Evolutionary conservation across 345 rosid genomes (phyloP), one percentile per base, ranked within the genome.

Genomic region (Combretum micranthum): DNA sequence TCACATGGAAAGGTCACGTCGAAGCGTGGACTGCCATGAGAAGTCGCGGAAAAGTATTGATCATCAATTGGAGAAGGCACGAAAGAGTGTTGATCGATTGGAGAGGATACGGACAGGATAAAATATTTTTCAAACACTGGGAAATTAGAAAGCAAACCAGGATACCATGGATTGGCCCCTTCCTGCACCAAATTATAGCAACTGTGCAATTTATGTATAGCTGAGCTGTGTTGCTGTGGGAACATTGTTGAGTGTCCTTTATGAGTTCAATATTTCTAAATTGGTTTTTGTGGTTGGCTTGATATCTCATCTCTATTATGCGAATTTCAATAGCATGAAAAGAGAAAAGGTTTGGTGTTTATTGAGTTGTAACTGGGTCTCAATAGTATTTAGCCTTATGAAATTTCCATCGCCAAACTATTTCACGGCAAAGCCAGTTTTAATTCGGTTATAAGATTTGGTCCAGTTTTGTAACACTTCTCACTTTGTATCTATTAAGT

Each of bases 51-150:
- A 75, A 70, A 86, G 82, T 65, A 72, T 84, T 2, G 99, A 93
- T 48, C 76, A 73, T 53, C 93, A 80, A 69, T 12, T 82, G 59
- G 99, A 93, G 57, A 83, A 77, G 62, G 97, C 67, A 10, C 67
- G 97, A 61, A 89, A 93, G 77, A 89, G 99, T 58, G 92, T 87
- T 8, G 97, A 93, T 56, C 82, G 92, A 79, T 79, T 83, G 85
- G 88, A 79, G 53, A 76, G 84, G 69, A 63, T 79, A 69, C 69
- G 92, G 53, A 80, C 73, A 26, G 84, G 77, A 67, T 85, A 57
- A n/a, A n/a, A 46, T 32, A 9, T 32, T 32, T 4, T 4, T 32
- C 39, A 7, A n/a, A 32, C 39, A 32, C 7, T 9, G 39, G 9
- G 39, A 32, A 32, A 32, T 13, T 13, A 17, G 20, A 32, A 17